These are phyloP conservation scores for Candida incommunis DNA, from an alignment of 805 yeast species.

Conservation along the genomic window DNA sequence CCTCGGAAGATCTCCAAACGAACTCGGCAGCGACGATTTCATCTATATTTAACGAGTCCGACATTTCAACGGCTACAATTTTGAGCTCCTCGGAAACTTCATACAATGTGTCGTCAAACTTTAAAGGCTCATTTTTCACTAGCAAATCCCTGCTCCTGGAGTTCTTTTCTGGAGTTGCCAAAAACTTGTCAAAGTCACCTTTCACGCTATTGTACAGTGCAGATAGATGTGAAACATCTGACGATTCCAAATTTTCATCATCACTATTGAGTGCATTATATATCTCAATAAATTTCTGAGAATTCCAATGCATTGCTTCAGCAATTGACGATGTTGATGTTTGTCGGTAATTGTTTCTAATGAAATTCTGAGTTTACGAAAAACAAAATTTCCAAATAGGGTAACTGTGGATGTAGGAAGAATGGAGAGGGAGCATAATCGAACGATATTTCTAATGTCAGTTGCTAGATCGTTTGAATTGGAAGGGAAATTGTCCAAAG, in stretches of 20 bases:
- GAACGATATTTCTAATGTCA: background rate
- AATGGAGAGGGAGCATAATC: background rate
- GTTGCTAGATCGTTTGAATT: background rate
- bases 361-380: no score
- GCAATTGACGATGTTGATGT: no score
- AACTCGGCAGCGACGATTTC: conserved; percentile 65
- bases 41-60: conserved; percentile 61
- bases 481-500: background rate
- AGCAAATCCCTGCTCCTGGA: conserved; percentile 8
- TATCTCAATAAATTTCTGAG: background rate
- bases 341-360: no score
- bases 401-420: background rate
- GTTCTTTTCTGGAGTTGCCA: conserved; percentile 1
- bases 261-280: background rate
- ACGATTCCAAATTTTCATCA: background rate
- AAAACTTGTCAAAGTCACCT: background rate
- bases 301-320: conserved; percentile 1
- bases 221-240: background rate
- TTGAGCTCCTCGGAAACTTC: conserved; percentile 6
- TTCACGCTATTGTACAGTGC: background rate
- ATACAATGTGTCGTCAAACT: conserved; percentile 8
- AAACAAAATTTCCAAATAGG: no score
- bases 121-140: conserved; percentile 11
- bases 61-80: conserved; percentile 33
- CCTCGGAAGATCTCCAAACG: conserved; percentile 33